phyloP scores from a whole-genome alignment of 1,284 basidiomycete species.

The Acaromyces ingoldii region DNA sequence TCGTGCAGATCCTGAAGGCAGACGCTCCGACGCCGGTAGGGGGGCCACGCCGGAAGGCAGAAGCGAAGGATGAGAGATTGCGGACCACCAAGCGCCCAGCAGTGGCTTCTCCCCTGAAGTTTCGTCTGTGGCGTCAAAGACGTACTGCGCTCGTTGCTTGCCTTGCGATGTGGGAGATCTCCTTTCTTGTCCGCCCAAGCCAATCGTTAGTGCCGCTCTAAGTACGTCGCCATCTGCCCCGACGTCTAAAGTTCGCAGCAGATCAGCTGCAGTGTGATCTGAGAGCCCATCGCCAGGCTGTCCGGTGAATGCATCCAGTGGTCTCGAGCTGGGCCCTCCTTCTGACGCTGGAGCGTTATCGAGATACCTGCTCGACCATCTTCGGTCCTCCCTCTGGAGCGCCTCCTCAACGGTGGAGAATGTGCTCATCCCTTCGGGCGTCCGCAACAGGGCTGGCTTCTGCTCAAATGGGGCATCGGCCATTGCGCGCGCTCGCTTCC shows the following conservation, averaged over 20 bases:
- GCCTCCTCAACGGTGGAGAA: constrained; percentile 28
- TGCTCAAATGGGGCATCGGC: constrained; percentile 44
- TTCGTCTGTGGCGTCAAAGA: background rate
- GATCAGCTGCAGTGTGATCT: background rate
- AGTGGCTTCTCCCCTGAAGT: background rate
- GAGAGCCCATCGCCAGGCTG: background rate
- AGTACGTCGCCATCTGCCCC: background rate
- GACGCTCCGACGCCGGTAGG: constrained; percentile 2
- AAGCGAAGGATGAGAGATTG: background rate
- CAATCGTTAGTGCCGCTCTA: background rate
- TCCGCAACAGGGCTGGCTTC: constrained; percentile 68
- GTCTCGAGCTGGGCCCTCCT: background rate
- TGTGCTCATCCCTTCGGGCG: constrained; percentile 64
- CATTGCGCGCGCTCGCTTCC: background rate
- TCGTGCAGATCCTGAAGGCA: background rate
- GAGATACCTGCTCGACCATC: background rate
- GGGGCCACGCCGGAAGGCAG: background rate
- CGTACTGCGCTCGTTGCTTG: too few relatives aligned
- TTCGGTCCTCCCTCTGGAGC: background rate
- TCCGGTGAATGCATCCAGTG: background rate
- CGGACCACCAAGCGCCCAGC: constrained; percentile 1
- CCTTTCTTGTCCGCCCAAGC: background rate
- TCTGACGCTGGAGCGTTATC: background rate
- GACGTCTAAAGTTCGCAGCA: background rate
- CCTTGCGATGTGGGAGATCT: too few relatives aligned